Conservation (phyloP, 2,329 filamentous ascomycete genomes). For the Colletotrichum paranaense region DNA sequence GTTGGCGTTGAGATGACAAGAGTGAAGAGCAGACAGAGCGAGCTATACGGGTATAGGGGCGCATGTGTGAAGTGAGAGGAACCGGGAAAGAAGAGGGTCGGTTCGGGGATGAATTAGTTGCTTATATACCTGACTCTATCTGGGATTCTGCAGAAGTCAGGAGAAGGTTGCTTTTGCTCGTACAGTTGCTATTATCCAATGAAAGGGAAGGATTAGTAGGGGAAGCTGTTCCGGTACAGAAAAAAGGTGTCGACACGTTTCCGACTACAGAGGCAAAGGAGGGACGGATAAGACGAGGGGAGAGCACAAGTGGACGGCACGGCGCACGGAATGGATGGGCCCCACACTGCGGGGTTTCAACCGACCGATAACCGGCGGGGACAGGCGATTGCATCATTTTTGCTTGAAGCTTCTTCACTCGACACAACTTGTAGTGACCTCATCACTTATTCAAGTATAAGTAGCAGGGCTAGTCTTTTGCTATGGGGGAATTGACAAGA, state of each 20-base stretch:
- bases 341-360: slow-evolving; percentile 32
- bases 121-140: background rate
- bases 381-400: slow-evolving; percentile 29
- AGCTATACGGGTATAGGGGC: background rate
- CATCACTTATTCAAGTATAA: background rate
- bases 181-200: background rate
- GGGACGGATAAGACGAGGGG: slow-evolving; percentile 33
- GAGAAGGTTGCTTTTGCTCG: background rate
- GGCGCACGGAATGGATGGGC: slow-evolving; percentile 28
- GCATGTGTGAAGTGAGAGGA: slow-evolving; percentile 14
- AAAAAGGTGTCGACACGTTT: slow-evolving; percentile 24
- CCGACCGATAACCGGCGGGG: slow-evolving; percentile 32
- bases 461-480: background rate
- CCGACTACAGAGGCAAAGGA: slow-evolving; percentile 8
- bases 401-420: background rate
- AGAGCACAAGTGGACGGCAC: slow-evolving; percentile 11
- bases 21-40: slow-evolving; percentile 17
- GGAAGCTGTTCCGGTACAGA: slow-evolving; percentile 2
- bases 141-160: background rate
- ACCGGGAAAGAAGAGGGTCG: background rate
- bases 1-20: background rate
- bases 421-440: background rate
- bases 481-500: background rate
- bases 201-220: background rate
- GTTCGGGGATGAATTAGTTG: background rate